Percentiles rank a stretch among this genome's conserved stretches.
phyloP scores from a whole-genome alignment of 805 yeast genomes.

The Ogataea trehaloabstinens region DNA sequence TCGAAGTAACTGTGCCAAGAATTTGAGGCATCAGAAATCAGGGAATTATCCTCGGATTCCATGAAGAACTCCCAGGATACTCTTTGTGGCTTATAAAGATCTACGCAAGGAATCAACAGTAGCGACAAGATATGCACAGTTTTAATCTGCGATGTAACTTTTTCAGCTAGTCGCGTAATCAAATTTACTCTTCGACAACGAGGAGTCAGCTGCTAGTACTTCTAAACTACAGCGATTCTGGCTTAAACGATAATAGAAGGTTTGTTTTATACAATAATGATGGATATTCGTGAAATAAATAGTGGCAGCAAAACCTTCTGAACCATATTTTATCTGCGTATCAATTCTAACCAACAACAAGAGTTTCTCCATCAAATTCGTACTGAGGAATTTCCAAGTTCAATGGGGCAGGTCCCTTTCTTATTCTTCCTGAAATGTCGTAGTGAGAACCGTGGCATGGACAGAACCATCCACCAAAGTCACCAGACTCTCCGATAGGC shows the following conservation, averaged over 20 bases:
- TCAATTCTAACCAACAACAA: slow-evolving; percentile 87
- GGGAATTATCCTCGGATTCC: no score
- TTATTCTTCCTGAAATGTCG: slow-evolving; percentile 99
- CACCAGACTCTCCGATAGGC: slow-evolving; percentile 99
- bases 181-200: no score
- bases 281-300: slow-evolving; percentile 8
- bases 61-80: background rate
- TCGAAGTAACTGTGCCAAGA: slow-evolving; percentile 26
- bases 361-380: slow-evolving; percentile 74
- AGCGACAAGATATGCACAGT: no score
- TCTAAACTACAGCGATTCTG: no score
- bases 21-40: slow-evolving; percentile 1
- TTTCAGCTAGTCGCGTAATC: no score
- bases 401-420: slow-evolving; percentile 99
- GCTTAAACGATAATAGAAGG: slow-evolving; percentile 1
- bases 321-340: slow-evolving; percentile 27
- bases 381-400: slow-evolving; percentile 96
- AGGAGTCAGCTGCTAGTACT: no score
- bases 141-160: no score
- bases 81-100: no score
- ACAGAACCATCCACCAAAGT: slow-evolving; percentile 99
- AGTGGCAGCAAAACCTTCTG: slow-evolving; percentile 10
- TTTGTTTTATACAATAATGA: slow-evolving; percentile 12
- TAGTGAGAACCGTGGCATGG: slow-evolving; percentile 99
- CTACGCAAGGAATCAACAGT: no score